Percentiles rank a stretch among this genome's conserved stretches.
Conservation (phyloP, 2,329 filamentous ascomycete genomes). For the Ascochyta clinopodiicola region DNA sequence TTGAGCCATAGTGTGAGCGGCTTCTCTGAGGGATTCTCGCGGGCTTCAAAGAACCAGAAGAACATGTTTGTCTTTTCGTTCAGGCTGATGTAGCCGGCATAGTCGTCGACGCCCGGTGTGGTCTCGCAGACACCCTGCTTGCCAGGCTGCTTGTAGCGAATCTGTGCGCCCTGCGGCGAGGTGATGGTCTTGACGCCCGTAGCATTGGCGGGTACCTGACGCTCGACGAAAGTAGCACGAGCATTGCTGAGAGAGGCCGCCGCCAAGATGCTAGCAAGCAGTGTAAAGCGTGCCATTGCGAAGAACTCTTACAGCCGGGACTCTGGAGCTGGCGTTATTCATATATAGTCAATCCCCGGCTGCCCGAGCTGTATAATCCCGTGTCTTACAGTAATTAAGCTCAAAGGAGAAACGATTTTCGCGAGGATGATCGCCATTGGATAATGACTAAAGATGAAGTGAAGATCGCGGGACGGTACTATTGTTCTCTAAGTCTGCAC, state of each 20-base stretch:
- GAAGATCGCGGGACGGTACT: neutral
- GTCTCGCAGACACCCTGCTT: conserved; percentile 54
- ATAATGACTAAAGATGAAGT: neutral
- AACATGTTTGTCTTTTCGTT: conserved; percentile 48
- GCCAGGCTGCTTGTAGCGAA: conserved; percentile 46
- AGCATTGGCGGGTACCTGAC: conserved; percentile 40
- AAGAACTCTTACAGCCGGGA: too few relatives aligned
- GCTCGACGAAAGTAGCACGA: conserved; percentile 34
- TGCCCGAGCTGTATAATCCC: too few relatives aligned
- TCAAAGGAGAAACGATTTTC: conserved; percentile 20
- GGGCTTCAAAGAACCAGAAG: conserved; percentile 58
- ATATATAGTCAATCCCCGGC: too few relatives aligned
- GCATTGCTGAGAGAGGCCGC: conserved; percentile 26
- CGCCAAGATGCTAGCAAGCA: conserved; percentile 31
- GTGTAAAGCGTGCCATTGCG: conserved; percentile 24
- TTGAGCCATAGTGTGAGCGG: conserved; percentile 59
- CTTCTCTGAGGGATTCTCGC: conserved; percentile 50
- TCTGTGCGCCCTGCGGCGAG: conserved; percentile 43
- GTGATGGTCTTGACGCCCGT: conserved; percentile 43
- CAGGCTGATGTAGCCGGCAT: conserved; percentile 48
- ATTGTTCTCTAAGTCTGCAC: too few relatives aligned
- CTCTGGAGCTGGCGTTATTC: too few relatives aligned
- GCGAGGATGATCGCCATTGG: neutral
- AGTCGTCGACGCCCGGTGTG: conserved; percentile 45
- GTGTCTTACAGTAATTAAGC: conserved; percentile 19